Percentiles rank a stretch among this genome's conserved stretches.
Evolutionary conservation across 345 rosid species (phyloP).

Genomic region (Bretschneidera sinensis): DNA sequence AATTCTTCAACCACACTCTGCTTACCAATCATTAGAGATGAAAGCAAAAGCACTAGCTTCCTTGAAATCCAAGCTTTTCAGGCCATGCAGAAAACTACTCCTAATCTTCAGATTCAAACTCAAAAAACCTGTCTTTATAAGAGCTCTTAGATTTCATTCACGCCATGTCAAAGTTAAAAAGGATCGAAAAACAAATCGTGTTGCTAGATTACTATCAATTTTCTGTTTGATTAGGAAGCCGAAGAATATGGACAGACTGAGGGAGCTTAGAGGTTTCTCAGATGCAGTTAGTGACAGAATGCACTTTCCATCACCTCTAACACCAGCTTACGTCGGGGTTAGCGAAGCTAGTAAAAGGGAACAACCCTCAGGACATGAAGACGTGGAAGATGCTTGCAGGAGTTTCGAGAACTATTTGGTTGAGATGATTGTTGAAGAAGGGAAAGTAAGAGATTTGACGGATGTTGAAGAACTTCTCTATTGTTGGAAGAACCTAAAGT

Average conservation of each 20-base stretch:
- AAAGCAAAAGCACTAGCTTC: slow-evolving; percentile 51
- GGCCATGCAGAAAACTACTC: slow-evolving; percentile 41
- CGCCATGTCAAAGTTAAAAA: slow-evolving; percentile 18
- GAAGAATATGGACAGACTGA: slow-evolving; percentile 30
- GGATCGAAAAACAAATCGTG: background rate
- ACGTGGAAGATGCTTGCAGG: slow-evolving; percentile 71
- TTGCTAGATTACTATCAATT: slow-evolving; percentile 13
- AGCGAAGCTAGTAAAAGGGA: slow-evolving; percentile 17
- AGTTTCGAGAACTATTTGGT: slow-evolving; percentile 82
- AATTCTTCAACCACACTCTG: slow-evolving; percentile 25
- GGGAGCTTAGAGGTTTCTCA: slow-evolving; percentile 27
- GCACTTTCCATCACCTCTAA: slow-evolving; percentile 42
- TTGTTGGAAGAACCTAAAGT: slow-evolving; percentile 79
- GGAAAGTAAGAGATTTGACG: slow-evolving; percentile 60
- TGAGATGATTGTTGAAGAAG: slow-evolving; percentile 77
- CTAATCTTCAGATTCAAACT: slow-evolving; percentile 43
- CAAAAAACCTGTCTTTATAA: slow-evolving; percentile 44
- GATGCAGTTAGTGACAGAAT: slow-evolving; percentile 25
- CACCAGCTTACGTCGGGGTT: slow-evolving; percentile 35
- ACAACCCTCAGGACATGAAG: slow-evolving; percentile 28
- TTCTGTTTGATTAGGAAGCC: slow-evolving; percentile 24
- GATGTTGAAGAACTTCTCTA: slow-evolving; percentile 86
- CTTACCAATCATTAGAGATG: slow-evolving; percentile 26
- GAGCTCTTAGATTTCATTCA: slow-evolving; percentile 26
- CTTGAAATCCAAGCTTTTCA: slow-evolving; percentile 58